Percentiles rank a stretch among this genome's conserved stretches.
These are phyloP conservation scores for Talaromyces islandicus DNA, from an alignment of 2,329 filamentous ascomycete species.

Conservation along the genomic window DNA sequence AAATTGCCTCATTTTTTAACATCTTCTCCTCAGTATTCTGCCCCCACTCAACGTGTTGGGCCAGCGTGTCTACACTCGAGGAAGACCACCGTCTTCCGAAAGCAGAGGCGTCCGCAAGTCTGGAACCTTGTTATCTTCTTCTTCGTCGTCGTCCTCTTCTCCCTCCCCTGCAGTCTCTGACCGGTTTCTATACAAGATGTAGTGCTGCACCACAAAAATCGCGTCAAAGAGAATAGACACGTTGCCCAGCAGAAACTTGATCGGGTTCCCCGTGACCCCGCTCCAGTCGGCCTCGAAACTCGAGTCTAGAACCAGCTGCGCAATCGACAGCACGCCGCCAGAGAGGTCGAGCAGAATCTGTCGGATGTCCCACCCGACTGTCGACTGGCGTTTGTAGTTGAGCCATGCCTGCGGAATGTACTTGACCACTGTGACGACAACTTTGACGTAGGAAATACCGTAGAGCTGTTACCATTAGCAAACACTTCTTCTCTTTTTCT, in stretches of 20 bases:
- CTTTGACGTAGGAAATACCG: slow-evolving; percentile 79
- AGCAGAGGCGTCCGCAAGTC: slow-evolving; percentile 25
- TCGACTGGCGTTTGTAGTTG: slow-evolving; percentile 81
- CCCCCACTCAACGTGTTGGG: neutral
- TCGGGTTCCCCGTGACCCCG: slow-evolving; percentile 82
- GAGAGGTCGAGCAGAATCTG: slow-evolving; percentile 78
- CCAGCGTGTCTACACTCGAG: neutral
- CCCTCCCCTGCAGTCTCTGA: slow-evolving; percentile 17
- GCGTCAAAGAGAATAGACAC: slow-evolving; percentile 80
- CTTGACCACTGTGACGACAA: slow-evolving; percentile 83
- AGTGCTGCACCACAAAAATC: slow-evolving; percentile 85
- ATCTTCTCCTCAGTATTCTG: neutral
- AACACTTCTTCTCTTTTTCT: neutral
- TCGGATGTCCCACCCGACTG: slow-evolving; percentile 77
- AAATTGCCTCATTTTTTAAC: neutral
- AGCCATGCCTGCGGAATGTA: slow-evolving; percentile 81
- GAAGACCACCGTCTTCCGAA: slow-evolving; percentile 4
- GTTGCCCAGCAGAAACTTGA: slow-evolving; percentile 82
- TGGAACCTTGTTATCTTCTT: slow-evolving; percentile 15
- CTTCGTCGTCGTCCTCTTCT: slow-evolving; percentile 14
- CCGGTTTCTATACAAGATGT: slow-evolving; percentile 58
- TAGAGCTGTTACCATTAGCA: slow-evolving; percentile 45
- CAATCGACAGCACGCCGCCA: slow-evolving; percentile 74
- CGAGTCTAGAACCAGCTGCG: slow-evolving; percentile 79
- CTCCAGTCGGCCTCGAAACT: slow-evolving; percentile 81